Evolutionary conservation across 2,329 filamentous ascomycete genomes (phyloP).

Genomic region (Lizonia empirigonia): DNA sequence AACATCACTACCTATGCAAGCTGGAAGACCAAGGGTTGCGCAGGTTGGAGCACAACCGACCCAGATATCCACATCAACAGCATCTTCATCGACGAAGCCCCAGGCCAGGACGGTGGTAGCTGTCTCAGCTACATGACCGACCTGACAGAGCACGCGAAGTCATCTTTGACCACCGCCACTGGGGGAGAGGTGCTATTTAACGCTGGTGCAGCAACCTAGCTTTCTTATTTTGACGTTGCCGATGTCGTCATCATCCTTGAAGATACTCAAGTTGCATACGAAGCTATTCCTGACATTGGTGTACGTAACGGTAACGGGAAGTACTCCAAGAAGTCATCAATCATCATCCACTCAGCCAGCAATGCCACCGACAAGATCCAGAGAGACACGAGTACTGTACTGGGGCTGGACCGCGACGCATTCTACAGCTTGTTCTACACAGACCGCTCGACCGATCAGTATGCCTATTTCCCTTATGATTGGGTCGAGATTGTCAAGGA

Average conservation of each 20-base stretch:
- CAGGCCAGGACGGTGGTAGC: constrained; percentile 4
- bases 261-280: neutral
- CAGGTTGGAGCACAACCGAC: constrained; percentile 8
- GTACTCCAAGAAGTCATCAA: constrained; percentile 9
- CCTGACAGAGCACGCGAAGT: constrained; percentile 9
- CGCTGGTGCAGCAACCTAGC: constrained; percentile 6
- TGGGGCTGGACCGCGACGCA: constrained; percentile 8
- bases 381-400: constrained; percentile 8
- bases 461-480: constrained; percentile 13
- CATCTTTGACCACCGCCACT: constrained; percentile 2
- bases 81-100: constrained; percentile 17
- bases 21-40: constrained; percentile 7
- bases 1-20: constrained; percentile 15
- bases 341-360: constrained; percentile 12
- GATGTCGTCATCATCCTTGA: constrained; percentile 12
- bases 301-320: constrained; percentile 13
- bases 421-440: constrained; percentile 19
- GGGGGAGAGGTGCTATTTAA: constrained; percentile 17
- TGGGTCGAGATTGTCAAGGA: constrained; percentile 16
- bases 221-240: constrained; percentile 13
- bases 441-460: constrained; percentile 9
- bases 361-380: constrained; percentile 8
- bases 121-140: constrained; percentile 16
- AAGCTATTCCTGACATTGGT: constrained; percentile 13
- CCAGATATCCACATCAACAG: constrained; percentile 16